Evolutionary conservation across 2,329 filamentous ascomycete species (phyloP).

Genomic region (Botrytis squamosa): DNA sequence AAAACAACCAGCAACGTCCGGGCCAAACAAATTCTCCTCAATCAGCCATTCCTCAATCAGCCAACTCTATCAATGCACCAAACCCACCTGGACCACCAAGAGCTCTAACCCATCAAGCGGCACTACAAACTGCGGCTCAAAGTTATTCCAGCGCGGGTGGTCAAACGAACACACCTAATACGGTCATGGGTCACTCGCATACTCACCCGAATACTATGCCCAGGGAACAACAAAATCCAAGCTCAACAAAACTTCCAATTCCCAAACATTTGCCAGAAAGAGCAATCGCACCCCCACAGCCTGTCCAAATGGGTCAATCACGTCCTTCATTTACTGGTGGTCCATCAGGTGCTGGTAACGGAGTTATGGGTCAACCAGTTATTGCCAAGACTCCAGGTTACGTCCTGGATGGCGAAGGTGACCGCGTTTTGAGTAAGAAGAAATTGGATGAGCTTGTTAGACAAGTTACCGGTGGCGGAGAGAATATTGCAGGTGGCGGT

Average conservation of each 20-base stretch:
- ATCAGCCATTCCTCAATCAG: slow-evolving; percentile 36
- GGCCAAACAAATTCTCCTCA: slow-evolving; percentile 38
- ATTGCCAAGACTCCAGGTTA: slow-evolving; percentile 78
- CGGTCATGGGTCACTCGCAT: slow-evolving; percentile 39
- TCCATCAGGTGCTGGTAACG: slow-evolving; percentile 69
- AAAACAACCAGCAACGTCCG: slow-evolving; percentile 26
- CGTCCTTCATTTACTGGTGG: slow-evolving; percentile 85
- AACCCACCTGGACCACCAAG: slow-evolving; percentile 27
- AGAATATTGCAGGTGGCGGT: slow-evolving; percentile 68
- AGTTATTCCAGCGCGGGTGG: slow-evolving; percentile 38
- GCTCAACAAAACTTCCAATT: slow-evolving; percentile 40
- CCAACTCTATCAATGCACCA: slow-evolving; percentile 32
- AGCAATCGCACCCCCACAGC: slow-evolving; percentile 67
- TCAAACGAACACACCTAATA: slow-evolving; percentile 29
- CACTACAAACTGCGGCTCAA: slow-evolving; percentile 37
- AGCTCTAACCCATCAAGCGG: slow-evolving; percentile 37
- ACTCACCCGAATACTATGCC: slow-evolving; percentile 30
- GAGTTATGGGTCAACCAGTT: slow-evolving; percentile 84
- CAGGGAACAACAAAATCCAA: slow-evolving; percentile 34
- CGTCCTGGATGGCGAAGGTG: slow-evolving; percentile 86
- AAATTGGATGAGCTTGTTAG: slow-evolving; percentile 94
- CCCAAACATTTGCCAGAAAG: slow-evolving; percentile 70
- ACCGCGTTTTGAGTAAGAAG: slow-evolving; percentile 94
- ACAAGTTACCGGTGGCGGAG: slow-evolving; percentile 82
- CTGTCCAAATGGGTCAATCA: slow-evolving; percentile 68